Evolutionary conservation across 2,329 filamentous ascomycete genomes (phyloP).

Genomic region (Fusarium floridanum): DNA sequence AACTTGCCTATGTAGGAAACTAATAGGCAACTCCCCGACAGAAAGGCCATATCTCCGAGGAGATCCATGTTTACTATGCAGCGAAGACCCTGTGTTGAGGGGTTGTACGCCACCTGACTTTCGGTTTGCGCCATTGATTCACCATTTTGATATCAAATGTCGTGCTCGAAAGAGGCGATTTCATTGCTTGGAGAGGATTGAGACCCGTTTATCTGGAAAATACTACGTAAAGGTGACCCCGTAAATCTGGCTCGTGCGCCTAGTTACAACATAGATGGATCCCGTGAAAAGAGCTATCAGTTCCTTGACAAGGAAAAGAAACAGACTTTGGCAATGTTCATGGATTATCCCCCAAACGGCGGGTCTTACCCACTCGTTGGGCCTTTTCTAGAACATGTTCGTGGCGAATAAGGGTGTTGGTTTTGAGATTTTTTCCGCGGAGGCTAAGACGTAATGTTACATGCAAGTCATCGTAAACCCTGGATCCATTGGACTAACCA

Average conservation of each 20-base stretch:
- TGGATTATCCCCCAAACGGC: background rate
- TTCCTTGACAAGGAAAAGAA: background rate
- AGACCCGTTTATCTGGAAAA: slow-evolving; percentile 3
- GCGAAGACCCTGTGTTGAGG: background rate
- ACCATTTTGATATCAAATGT: slow-evolving; percentile 8
- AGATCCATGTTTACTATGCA: background rate
- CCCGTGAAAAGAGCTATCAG: background rate
- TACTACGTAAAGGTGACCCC: background rate
- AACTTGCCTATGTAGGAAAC: slow-evolving; percentile 4
- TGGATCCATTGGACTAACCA: background rate
- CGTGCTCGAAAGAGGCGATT: background rate
- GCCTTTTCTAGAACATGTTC: background rate
- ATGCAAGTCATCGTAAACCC: background rate
- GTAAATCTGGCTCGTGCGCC: background rate
- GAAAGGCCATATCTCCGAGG: background rate
- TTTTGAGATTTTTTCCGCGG: background rate
- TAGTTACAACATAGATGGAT: background rate
- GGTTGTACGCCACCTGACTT: background rate
- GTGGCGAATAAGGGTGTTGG: background rate
- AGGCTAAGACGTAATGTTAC: background rate
- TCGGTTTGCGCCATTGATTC: slow-evolving; percentile 10
- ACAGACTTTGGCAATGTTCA: background rate
- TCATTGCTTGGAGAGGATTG: background rate
- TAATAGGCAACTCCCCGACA: background rate
- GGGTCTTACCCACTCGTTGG: background rate